A percentile compares a stretch with the other conserved stretches of the same genome.
These are phyloP conservation scores for Acer campestre DNA, from an alignment of 345 rosid species.

Conservation along the genomic window DNA sequence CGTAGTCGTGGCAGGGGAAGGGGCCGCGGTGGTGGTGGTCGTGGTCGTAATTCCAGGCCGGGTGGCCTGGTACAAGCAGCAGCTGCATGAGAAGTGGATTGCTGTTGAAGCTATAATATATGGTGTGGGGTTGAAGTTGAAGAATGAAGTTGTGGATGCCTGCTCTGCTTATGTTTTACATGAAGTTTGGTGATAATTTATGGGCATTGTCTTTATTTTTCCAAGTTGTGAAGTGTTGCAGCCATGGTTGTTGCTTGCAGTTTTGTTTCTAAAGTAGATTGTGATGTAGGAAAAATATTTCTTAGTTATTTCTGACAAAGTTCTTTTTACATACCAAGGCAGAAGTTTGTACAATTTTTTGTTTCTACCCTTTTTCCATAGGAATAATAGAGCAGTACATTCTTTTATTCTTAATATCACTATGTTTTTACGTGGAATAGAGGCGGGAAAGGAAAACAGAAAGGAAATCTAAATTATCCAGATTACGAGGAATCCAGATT, in stretches of 20 bases:
- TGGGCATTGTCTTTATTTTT: slow-evolving; percentile 26
- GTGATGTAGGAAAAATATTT: slow-evolving; percentile 21
- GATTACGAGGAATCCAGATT: no score
- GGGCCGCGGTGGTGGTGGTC: slow-evolving; percentile 23
- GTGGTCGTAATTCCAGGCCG: slow-evolving; percentile 14
- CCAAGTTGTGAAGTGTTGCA: slow-evolving; percentile 18
- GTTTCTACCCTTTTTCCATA: not conserved
- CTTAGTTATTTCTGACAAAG: not conserved
- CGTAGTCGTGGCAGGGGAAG: slow-evolving; percentile 35
- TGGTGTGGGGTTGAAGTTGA: slow-evolving; percentile 18
- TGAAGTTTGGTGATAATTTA: slow-evolving; percentile 24
- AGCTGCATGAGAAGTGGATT: slow-evolving; percentile 24
- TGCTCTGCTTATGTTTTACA: slow-evolving; percentile 35
- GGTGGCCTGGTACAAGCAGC: slow-evolving; percentile 22
- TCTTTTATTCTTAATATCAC: slow-evolving; percentile 22
- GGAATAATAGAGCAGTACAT: slow-evolving; percentile 42
- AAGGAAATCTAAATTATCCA: no score
- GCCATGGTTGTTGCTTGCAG: slow-evolving; percentile 22
- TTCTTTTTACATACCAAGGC: slow-evolving; percentile 8
- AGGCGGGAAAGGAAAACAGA: no score
- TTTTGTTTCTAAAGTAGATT: slow-evolving; percentile 14
- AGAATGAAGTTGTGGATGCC: slow-evolving; percentile 28
- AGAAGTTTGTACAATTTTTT: slow-evolving; percentile 26
- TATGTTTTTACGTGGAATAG: not conserved
- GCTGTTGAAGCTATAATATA: slow-evolving; percentile 2